Base-by-base conservation (phyloP, 768 basidiomycete genomes). In the Baorangia bicolor region DNA sequence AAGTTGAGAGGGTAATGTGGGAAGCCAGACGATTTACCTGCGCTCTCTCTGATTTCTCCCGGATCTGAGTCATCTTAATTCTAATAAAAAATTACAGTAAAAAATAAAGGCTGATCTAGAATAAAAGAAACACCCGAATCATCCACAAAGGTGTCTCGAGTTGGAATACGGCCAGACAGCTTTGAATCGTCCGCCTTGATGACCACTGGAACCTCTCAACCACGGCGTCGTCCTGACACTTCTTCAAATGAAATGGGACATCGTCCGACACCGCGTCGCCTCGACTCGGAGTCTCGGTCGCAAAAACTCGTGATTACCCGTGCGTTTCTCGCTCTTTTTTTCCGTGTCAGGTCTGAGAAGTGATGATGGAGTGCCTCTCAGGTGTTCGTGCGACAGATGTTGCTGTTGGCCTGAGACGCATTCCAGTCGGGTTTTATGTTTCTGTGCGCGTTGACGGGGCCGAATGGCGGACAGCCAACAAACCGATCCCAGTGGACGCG, bases 1-100 rank as follows among this genome's bases (percentile, higher is more conserved):
- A 28, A 39, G 44, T 10, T 30, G 47, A 49, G 33, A 31, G 53
- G 51, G 59, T 66, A 55, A 55, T 54, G 58, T 55, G 38, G 38
- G 38, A 46, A 58, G 37, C 25, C 2, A 37, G 52, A 45, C 33
- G 2, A 46, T 20, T n/a, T n/a, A n/a, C n/a, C n/a, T n/a, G n/a
- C n/a, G n/a, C n/a, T n/a, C n/a, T n/a, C n/a, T n/a, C n/a, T n/a
- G n/a, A n/a, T n/a, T n/a, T n/a, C n/a, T n/a, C n/a, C n/a, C n/a
- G n/a, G n/a, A n/a, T n/a, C n/a, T n/a, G n/a, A n/a, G n/a, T n/a
- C n/a, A n/a, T n/a, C n/a, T n/a, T n/a, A n/a, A n/a, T n/a, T n/a
- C n/a, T n/a, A n/a, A n/a, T n/a, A n/a, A n/a, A n/a, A n/a, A n/a
- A n/a, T n/a, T n/a, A n/a, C n/a, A n/a, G n/a, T n/a, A n/a, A n/a